Base-by-base conservation (phyloP, 768 basidiomycete species). In the Kondoa subrosea region DNA sequence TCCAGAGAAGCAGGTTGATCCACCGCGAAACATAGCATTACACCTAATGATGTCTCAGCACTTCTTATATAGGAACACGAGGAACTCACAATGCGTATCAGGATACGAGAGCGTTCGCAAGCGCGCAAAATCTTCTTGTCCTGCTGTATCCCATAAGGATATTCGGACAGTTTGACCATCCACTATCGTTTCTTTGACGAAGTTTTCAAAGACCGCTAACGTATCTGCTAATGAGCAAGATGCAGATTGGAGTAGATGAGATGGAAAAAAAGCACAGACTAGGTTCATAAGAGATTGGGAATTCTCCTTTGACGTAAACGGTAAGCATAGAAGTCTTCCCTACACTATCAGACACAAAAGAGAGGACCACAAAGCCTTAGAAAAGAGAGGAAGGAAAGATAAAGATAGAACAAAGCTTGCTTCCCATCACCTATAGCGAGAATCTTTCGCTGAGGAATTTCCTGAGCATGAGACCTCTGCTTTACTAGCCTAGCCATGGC, bases 201-300 rank as follows among this genome's bases (percentile, higher is more conserved):
- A 91, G 79, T 96, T 97, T 78, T 97, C 93, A 72, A 97, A 97
- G 2, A 97, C 92, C 29, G 89, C 91, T 3, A n/a, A n/a, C n/a
- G n/a, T n/a, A n/a, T n/a, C n/a, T 87, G 89, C 79, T 91, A 88
- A 61, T 72, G 69, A 14, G 31, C 34, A 57, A 68, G 58, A 57
- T 25, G n/a, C n/a, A n/a, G 40, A 57, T 12, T 30, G 16, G 21
- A 4, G 57, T 30, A 29, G 56, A 26, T 56, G 34, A 26, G 15
- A 60, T 12, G 31, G 68, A n/a, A 67, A 32, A 33, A 32, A 62
- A 34, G 57, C 63, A 29, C 16, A n/a, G 21, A 34, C 15, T 25
- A 26, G 80, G 87, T 77, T 77, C 89, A 88, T 93, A 91, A 74
- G 90, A 85, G 82, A 89, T 86, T 32, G 92, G 92, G 77, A 96